Conservation (phyloP, 2,329 filamentous ascomycete genomes). For the Ophidiomyces ophidiicola region DNA sequence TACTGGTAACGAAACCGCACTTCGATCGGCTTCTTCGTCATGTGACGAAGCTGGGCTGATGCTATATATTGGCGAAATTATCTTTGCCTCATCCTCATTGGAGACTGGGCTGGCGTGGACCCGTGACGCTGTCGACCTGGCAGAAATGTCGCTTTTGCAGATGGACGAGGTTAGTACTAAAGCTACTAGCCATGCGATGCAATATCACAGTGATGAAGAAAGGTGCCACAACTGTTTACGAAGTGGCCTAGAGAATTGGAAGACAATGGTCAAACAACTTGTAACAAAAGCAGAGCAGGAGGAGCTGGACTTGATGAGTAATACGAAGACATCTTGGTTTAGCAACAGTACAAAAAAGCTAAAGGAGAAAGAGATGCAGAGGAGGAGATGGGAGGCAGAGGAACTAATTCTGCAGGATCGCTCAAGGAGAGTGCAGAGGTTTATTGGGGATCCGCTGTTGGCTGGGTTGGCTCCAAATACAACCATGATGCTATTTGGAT, state of each 20-base stretch:
- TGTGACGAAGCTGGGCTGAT: slow-evolving; percentile 81
- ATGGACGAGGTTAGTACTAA: slow-evolving; percentile 22
- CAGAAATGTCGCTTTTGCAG: slow-evolving; percentile 50
- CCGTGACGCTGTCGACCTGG: slow-evolving; percentile 68
- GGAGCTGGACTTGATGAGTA: slow-evolving; percentile 25
- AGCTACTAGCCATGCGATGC: slow-evolving; percentile 13
- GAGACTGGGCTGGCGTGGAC: slow-evolving; percentile 80
- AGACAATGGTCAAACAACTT: slow-evolving; percentile 60
- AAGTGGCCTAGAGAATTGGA: slow-evolving; percentile 70
- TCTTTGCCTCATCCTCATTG: slow-evolving; percentile 56
- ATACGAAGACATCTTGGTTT: slow-evolving; percentile 26
- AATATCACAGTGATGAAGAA: slow-evolving; percentile 36
- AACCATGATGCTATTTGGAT: slow-evolving; percentile 10
- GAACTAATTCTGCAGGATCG: slow-evolving; percentile 29
- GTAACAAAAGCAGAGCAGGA: slow-evolving; percentile 33
- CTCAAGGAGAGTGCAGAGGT: slow-evolving; percentile 15
- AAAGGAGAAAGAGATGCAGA: slow-evolving; percentile 21
- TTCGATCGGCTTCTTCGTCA: slow-evolving; percentile 50
- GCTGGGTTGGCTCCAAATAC: slow-evolving; percentile 5
- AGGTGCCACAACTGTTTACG: slow-evolving; percentile 66
- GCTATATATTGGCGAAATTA: slow-evolving; percentile 85
- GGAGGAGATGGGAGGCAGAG: slow-evolving; percentile 33
- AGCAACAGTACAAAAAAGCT: slow-evolving; percentile 22
- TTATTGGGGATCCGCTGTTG: slow-evolving; percentile 12
- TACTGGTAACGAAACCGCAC: slow-evolving; percentile 56